These are phyloP conservation scores for Huiozyma sinensis DNA, from an alignment of 805 yeast genomes.

Conservation along the genomic window DNA sequence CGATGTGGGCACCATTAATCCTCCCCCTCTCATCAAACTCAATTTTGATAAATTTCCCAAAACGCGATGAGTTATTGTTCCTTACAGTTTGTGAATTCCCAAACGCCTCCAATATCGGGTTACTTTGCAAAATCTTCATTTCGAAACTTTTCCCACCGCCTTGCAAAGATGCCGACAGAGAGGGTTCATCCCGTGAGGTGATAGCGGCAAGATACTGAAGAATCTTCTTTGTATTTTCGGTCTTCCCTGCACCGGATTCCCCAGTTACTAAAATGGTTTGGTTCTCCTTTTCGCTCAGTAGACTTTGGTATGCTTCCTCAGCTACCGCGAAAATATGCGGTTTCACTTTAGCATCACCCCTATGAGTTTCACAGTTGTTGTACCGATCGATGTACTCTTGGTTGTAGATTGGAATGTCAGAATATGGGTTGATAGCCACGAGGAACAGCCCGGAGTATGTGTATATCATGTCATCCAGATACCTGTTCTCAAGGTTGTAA, in stretches of 20 bases:
- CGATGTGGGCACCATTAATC: conserved; percentile 83
- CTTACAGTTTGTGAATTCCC: conserved; percentile 95
- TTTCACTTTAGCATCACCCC: conserved; percentile 33
- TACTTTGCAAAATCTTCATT: conserved; percentile 79
- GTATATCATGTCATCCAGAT: conserved; percentile 67
- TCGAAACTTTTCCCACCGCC: conserved; percentile 42
- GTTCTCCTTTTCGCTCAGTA: conserved; percentile 57
- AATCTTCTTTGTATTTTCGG: conserved; percentile 92
- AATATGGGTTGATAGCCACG: conserved; percentile 93
- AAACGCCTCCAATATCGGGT: conserved; percentile 90
- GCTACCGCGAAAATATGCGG: conserved; percentile 93
- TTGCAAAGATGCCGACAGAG: conserved; percentile 5
- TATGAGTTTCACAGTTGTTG: conserved; percentile 22
- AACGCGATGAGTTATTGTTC: conserved; percentile 89
- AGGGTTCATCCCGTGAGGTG: conserved; percentile 30
- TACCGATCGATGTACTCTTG: conserved; percentile 45
- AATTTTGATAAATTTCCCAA: conserved; percentile 90
- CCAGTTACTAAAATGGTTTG: conserved; percentile 97
- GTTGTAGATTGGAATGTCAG: conserved; percentile 59
- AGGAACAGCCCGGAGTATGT: conserved; percentile 92
- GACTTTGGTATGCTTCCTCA: conserved; percentile 71
- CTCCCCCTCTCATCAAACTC: conserved; percentile 54
- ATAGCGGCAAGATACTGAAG: conserved; percentile 83
- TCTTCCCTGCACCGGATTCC: conserved; percentile 97
- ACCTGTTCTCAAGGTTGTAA: conserved; percentile 68